Evolutionary conservation across 768 basidiomycete species (phyloP), one percentile per base, ranked within the genome.

Genomic region (Mrakia hoshinonis): DNA sequence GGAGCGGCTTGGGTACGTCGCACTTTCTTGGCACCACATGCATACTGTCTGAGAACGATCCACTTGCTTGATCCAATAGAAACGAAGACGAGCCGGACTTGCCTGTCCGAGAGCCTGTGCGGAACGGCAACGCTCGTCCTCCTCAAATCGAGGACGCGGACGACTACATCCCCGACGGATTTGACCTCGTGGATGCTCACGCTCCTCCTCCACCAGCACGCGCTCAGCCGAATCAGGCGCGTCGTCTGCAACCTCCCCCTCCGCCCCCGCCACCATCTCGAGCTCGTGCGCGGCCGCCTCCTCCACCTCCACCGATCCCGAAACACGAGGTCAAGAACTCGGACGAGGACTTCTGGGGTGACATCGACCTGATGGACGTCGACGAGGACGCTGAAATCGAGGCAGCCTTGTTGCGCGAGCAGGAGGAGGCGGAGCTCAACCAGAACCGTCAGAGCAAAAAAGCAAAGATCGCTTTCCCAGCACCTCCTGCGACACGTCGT

Each of bases 131-230:
- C 12, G 31, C 58, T 6, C 36, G 55, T 4, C 34, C 68, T 3
- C 5, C 26, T 9, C 13, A 51, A 18, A 29, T n/a, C 20, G n/a
- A 58, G 7, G 52, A 70, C 4, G 70, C 65, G 2, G 64, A 73
- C 29, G 66, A 68, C 48, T 73, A 73, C 61, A 68, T 73, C 48
- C 70, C 70, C 10, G 64, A 60, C 43, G 72, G 52, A 36, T 73
- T 73, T 46, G 66, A 73, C 1, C 36, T 71, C 5, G 49, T 46
- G 7, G 52, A 54, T 29, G 61, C 70, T 12, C 54, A 54, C 36
- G 69, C 38, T 31, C 62, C 61, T 10, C 38, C 36, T 11, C 62
- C 60, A 4, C 26, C 43, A 11, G 3, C 38, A 13, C 62, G 24
- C 12, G 4, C 34, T 39, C 34, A 64, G 11, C 31, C 55, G 46